Evolutionary conservation across 805 yeast species (phyloP).

Genomic region (Candida gorgasii): DNA sequence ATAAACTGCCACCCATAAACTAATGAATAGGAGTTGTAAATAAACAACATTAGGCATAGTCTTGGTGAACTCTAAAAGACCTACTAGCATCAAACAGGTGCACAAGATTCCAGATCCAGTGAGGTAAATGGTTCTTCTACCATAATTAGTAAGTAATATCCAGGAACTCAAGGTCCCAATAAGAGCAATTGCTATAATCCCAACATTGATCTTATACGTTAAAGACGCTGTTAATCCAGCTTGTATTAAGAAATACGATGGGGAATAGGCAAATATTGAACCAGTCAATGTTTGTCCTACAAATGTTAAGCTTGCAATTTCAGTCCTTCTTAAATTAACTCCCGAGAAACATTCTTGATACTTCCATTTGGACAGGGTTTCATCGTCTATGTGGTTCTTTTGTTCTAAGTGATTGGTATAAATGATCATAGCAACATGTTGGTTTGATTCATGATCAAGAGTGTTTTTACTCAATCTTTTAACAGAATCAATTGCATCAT

Average conservation of each 20-base stretch:
- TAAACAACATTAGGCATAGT: constrained; percentile 27
- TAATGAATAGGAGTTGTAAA: constrained; percentile 46
- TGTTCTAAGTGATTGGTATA: constrained; percentile 24
- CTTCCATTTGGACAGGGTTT: constrained; percentile 18
- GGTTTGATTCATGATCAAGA: constrained; percentile 28
- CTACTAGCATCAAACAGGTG: constrained; percentile 32
- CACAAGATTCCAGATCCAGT: constrained; percentile 35
- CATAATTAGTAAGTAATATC: constrained; percentile 38
- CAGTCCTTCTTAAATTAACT: constrained; percentile 48
- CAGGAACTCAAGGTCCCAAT: constrained; percentile 45
- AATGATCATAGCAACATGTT: constrained; percentile 40
- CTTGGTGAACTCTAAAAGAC: constrained; percentile 25
- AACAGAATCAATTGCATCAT: constrained; percentile 44
- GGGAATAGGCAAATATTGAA: constrained; percentile 44
- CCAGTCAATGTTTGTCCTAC: constrained; percentile 46
- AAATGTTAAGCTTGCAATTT: constrained; percentile 45
- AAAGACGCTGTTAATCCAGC: constrained; percentile 45
- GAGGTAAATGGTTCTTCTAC: constrained; percentile 40
- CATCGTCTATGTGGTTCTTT: constrained; percentile 39
- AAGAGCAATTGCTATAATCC: constrained; percentile 44
- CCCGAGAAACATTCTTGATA: constrained; percentile 50
- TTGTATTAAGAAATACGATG: constrained; percentile 50
- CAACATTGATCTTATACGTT: constrained; percentile 47
- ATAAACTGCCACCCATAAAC: constrained; percentile 46
- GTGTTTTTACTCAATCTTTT: constrained; percentile 31